Evolutionary conservation across 1,139 yeast genomes (phyloP).

Genomic region (Hansenula sp.): DNA sequence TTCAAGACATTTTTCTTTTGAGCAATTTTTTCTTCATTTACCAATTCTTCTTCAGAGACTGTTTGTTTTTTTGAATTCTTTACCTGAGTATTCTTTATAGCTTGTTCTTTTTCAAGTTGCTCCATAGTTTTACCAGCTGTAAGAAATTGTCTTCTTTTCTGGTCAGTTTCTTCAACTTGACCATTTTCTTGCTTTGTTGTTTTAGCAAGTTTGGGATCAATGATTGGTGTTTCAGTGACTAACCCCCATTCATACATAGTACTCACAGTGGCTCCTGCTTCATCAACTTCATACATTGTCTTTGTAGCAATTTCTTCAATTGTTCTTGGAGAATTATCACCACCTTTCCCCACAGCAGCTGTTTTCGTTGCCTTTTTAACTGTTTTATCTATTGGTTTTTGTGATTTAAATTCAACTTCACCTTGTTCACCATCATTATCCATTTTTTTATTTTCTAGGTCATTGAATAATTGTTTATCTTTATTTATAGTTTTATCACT

Average conservation of each 20-base stretch:
- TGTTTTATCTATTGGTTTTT: slow-evolving; percentile 17
- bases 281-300: slow-evolving; percentile 23
- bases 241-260: slow-evolving; percentile 16
- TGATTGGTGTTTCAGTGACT: background rate
- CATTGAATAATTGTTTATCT: slow-evolving; percentile 26
- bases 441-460: slow-evolving; percentile 18
- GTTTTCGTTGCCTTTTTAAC: slow-evolving; percentile 5
- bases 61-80: too few relatives aligned
- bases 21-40: too few relatives aligned
- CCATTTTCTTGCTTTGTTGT: too few relatives aligned
- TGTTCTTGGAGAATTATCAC: background rate
- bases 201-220: background rate
- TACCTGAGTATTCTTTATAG: background rate
- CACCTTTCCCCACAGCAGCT: slow-evolving; percentile 2
- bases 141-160: background rate
- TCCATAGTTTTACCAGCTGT: background rate
- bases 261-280: slow-evolving; percentile 22
- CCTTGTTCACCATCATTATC: slow-evolving; percentile 22
- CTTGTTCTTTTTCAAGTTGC: background rate
- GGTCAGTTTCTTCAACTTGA: background rate
- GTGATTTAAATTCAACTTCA: slow-evolving; percentile 22
- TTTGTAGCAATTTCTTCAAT: slow-evolving; percentile 10
- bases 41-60: background rate
- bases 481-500: slow-evolving; percentile 14
- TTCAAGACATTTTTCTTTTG: background rate